phyloP scores from a whole-genome alignment of 805 yeast genomes.

The Ogataea kodamae region DNA sequence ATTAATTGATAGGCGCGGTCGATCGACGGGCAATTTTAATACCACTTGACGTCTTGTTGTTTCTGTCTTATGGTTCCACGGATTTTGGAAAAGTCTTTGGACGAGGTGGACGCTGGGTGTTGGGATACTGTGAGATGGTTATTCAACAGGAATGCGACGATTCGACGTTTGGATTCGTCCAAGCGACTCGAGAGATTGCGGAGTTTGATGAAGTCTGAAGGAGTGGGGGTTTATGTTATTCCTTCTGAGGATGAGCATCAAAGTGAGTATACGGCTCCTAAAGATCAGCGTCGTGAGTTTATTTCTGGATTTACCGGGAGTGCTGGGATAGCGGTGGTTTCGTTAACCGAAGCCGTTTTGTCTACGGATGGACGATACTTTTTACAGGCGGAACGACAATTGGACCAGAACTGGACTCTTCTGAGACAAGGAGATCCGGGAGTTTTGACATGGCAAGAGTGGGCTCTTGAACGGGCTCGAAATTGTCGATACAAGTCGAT shows the following conservation, averaged over 20 bases:
- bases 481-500: constrained; percentile 49
- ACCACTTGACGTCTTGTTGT: not conserved
- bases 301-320: constrained; percentile 90
- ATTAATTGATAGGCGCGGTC: constrained; percentile 1
- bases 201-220: constrained; percentile 40
- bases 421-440: constrained; percentile 77
- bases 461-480: constrained; percentile 57
- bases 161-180: constrained; percentile 28
- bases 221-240: constrained; percentile 52
- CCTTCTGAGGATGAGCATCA: constrained; percentile 90
- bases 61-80: too few species aligned
- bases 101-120: constrained; percentile 1
- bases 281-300: constrained; percentile 79
- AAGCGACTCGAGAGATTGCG: constrained; percentile 40
- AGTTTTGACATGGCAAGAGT: constrained; percentile 75
- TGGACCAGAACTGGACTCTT: constrained; percentile 75
- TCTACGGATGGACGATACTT: constrained; percentile 96
- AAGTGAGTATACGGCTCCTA: constrained; percentile 78
- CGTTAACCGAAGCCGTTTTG: constrained; percentile 64
- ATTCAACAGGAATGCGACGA: not conserved
- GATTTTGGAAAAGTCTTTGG: not conserved
- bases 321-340: constrained; percentile 88
- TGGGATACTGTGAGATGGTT: not conserved
- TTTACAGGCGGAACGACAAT: constrained; percentile 80
- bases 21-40: constrained; percentile 3